phyloP scores from a whole-genome alignment of 2,329 filamentous ascomycete species.

The Trichoderma koningiopsis region DNA sequence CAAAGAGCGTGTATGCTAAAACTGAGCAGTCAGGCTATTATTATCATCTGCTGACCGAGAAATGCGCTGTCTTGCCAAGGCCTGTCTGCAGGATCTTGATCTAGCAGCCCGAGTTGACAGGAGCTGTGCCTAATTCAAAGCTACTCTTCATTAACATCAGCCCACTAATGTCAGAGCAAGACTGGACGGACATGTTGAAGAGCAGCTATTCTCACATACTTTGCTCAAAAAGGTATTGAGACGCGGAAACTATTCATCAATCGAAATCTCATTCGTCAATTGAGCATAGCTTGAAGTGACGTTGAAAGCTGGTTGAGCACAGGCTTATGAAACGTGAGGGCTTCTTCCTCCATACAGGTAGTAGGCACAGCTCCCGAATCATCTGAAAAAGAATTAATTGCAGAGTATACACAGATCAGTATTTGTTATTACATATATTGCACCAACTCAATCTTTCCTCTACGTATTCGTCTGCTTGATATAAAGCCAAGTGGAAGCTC shows the following conservation, averaged over 20 bases:
- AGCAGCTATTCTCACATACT: too few species aligned
- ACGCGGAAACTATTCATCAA: too few species aligned
- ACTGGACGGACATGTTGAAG: neutral
- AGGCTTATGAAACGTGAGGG: neutral
- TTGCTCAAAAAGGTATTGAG: neutral
- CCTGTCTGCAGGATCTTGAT: neutral
- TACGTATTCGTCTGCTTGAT: neutral
- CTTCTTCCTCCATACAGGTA: neutral
- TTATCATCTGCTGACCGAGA: neutral
- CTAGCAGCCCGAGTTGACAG: neutral
- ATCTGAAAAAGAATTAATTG: neutral
- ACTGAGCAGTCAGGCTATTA: neutral
- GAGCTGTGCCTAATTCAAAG: neutral
- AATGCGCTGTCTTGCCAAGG: neutral
- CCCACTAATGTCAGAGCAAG: neutral
- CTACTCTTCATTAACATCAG: neutral
- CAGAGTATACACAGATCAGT: neutral
- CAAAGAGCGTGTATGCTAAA: neutral
- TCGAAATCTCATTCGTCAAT: neutral
- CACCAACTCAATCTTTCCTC: neutral
- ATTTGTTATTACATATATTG: neutral
- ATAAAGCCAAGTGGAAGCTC: neutral
- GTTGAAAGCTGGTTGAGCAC: neutral
- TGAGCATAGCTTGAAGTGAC: neutral
- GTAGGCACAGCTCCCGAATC: neutral